Conservation (phyloP, 345 rosid genomes). For the Ceriops decandra region DNA sequence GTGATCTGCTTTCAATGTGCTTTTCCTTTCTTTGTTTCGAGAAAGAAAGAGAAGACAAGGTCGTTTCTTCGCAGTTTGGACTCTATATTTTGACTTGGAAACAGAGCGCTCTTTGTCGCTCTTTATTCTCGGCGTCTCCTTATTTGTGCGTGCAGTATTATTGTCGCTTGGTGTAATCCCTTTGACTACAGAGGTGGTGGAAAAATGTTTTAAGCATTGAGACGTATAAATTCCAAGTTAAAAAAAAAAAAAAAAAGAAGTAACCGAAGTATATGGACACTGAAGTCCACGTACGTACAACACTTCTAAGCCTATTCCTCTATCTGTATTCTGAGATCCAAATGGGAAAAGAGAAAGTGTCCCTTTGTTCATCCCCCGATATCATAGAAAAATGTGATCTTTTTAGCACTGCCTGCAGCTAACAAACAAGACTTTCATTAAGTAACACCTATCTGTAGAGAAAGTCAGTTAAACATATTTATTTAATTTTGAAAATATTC, state of each 20-base stretch:
- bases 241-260: slow-evolving; percentile 12
- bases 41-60: slow-evolving; percentile 14
- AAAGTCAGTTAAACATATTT: too few relatives aligned
- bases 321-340: slow-evolving; percentile 15
- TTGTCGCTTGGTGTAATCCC: slow-evolving; percentile 3
- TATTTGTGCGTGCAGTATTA: not conserved
- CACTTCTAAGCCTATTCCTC: slow-evolving; percentile 16
- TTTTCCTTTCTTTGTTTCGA: slow-evolving; percentile 12
- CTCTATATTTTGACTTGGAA: slow-evolving; percentile 22
- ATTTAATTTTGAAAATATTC: too few relatives aligned
- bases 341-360: slow-evolving; percentile 20
- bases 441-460: not conserved
- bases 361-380: not conserved
- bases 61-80: slow-evolving; percentile 9
- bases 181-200: slow-evolving; percentile 23
- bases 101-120: slow-evolving; percentile 20
- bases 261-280: slow-evolving; percentile 29
- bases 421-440: slow-evolving; percentile 16
- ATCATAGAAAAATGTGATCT: slow-evolving; percentile 4
- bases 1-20: slow-evolving; percentile 2
- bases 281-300: slow-evolving; percentile 53
- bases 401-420: not conserved
- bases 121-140: not conserved
- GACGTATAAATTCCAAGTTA: slow-evolving; percentile 41
- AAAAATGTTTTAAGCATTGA: slow-evolving; percentile 11